phyloP scores from a whole-genome alignment of 148 eudicot species.

The Chenopodium formosanum region DNA sequence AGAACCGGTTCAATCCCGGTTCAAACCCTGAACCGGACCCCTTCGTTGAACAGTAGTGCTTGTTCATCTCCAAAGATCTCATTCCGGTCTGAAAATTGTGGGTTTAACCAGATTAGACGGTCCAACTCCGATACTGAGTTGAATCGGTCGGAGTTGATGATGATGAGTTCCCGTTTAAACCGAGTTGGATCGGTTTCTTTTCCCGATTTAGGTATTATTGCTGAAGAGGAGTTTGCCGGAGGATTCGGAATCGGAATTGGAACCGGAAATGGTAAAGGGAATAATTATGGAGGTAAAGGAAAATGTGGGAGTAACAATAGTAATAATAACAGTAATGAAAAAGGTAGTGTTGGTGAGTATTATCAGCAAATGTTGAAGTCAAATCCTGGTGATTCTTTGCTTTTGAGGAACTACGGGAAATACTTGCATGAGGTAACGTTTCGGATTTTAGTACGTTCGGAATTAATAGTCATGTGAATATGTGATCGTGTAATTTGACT shows the following conservation, averaged over 20 bases:
- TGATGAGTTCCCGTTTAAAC: not conserved
- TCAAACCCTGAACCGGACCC: constrained; percentile 13
- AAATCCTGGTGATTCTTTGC: constrained; percentile 55
- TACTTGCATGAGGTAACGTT: constrained; percentile 71
- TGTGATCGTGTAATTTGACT: too few relatives aligned
- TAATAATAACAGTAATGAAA: constrained; percentile 18
- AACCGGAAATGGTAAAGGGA: constrained; percentile 34
- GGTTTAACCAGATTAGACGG: constrained; percentile 30
- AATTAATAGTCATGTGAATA: too few relatives aligned
- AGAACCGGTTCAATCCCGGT: constrained; percentile 58
- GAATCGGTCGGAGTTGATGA: constrained; percentile 16
- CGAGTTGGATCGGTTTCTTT: constrained; percentile 34
- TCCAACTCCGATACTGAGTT: constrained; percentile 42
- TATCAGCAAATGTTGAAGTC: constrained; percentile 55
- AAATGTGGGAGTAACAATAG: constrained; percentile 16
- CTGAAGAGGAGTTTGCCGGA: constrained; percentile 33
- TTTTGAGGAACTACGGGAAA: constrained; percentile 67
- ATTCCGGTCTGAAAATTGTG: constrained; percentile 1
- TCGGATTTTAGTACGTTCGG: too few relatives aligned
- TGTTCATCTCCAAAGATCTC: constrained; percentile 20
- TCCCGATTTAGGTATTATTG: constrained; percentile 28
- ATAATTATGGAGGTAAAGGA: constrained; percentile 29
- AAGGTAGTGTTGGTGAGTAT: constrained; percentile 41
- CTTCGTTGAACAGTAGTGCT: not conserved
- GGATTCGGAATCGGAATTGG: constrained; percentile 22